phyloP scores from a whole-genome alignment of 768 basidiomycete species.

The Xerocomus spinulosus region DNA sequence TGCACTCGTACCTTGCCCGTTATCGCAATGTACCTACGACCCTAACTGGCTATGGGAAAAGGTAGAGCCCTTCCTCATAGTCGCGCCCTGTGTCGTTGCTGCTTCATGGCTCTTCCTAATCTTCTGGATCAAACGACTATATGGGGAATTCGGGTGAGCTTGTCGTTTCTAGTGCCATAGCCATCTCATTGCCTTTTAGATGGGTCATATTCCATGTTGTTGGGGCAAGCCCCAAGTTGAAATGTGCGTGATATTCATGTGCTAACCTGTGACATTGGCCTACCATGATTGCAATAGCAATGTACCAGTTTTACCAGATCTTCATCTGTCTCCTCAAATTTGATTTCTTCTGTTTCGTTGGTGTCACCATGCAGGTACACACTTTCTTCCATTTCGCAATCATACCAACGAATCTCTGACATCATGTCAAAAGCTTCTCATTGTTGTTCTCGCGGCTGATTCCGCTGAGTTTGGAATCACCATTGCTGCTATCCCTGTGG shows the following conservation, averaged over 20 bases:
- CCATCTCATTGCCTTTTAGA: slow-evolving; percentile 35
- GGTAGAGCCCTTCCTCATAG: slow-evolving; percentile 65
- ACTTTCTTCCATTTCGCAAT: neutral
- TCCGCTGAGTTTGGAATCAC: slow-evolving; percentile 81
- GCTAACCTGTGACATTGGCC: neutral
- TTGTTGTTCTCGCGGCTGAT: slow-evolving; percentile 59
- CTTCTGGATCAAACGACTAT: slow-evolving; percentile 68
- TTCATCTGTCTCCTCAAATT: slow-evolving; percentile 86
- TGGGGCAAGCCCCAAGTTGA: slow-evolving; percentile 80
- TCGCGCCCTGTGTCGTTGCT: slow-evolving; percentile 65
- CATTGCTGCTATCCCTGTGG: slow-evolving; percentile 77
- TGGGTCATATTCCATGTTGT: slow-evolving; percentile 92
- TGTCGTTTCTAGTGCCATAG: neutral
- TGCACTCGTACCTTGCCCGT: slow-evolving; percentile 43
- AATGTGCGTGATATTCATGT: slow-evolving; percentile 46
- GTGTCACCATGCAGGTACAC: slow-evolving; percentile 81
- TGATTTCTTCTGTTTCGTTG: slow-evolving; percentile 84
- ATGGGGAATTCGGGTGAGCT: slow-evolving; percentile 76
- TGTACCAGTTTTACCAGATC: slow-evolving; percentile 87
- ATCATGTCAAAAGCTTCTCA: slow-evolving; percentile 57
- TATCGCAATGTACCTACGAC: slow-evolving; percentile 44
- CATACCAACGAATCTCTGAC: neutral
- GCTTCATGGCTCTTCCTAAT: slow-evolving; percentile 62
- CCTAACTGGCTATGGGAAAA: slow-evolving; percentile 52
- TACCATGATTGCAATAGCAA: slow-evolving; percentile 42